Percentiles rank a stretch among this genome's conserved stretches.
Evolutionary conservation across 1,139 yeast species (phyloP).

Genomic region (Pichia sorboxylosa): DNA sequence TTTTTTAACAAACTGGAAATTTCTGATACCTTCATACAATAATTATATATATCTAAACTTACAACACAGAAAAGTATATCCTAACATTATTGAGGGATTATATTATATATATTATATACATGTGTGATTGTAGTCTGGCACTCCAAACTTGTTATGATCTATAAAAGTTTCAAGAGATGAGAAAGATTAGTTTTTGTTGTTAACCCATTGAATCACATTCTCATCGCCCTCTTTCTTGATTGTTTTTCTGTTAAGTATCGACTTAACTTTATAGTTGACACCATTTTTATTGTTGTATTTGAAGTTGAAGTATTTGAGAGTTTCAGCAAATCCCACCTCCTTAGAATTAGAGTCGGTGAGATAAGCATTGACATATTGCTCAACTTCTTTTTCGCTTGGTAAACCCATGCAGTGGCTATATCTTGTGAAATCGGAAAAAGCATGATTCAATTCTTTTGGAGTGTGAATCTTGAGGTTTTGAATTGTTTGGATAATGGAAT

Average conservation of each 20-base stretch:
- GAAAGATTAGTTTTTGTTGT: background rate
- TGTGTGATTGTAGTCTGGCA: no score
- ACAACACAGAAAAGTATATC: no score
- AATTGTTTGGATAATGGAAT: constrained; percentile 14
- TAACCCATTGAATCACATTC: background rate
- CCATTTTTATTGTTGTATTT: constrained; percentile 50
- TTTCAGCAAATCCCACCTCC: constrained; percentile 59
- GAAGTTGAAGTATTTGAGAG: constrained; percentile 45
- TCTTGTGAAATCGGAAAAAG: constrained; percentile 41
- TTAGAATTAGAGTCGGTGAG: constrained; percentile 29
- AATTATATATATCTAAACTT: no score
- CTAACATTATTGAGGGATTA: no score
- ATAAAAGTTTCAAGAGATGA: no score
- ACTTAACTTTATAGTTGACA: constrained; percentile 43
- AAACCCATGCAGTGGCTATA: constrained; percentile 72
- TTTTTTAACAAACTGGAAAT: no score
- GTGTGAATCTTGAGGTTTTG: constrained; percentile 28
- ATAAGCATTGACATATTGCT: constrained; percentile 46
- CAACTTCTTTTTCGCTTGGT: constrained; percentile 54
- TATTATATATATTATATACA: no score
- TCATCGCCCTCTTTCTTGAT: background rate
- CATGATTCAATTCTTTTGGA: constrained; percentile 15
- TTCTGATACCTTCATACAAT: no score
- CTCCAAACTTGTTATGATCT: no score
- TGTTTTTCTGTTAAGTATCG: constrained; percentile 42